Conservation (phyloP, 1,139 yeast species). For the Eremothecium sinecaudum region DNA sequence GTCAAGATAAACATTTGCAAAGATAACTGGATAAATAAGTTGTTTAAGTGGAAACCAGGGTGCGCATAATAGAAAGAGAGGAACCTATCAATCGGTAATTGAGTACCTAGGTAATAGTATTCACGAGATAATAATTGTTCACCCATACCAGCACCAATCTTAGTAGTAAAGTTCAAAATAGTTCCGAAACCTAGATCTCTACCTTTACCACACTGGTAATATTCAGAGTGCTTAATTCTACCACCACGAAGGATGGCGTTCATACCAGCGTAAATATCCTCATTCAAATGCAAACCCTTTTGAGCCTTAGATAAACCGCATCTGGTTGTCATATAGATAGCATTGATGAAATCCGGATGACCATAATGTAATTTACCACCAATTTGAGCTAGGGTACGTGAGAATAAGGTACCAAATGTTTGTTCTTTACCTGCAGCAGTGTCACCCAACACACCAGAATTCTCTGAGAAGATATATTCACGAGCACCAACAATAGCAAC, state of each 20-base stretch:
- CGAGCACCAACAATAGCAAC: constrained; percentile 99
- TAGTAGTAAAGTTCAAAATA: constrained; percentile 94
- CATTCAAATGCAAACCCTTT: constrained; percentile 95
- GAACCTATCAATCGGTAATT: constrained; percentile 93
- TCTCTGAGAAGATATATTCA: constrained; percentile 97
- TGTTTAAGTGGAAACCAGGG: constrained; percentile 98
- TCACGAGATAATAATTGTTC: constrained; percentile 98
- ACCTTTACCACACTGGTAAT: constrained; percentile 99
- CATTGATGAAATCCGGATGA: constrained; percentile 97
- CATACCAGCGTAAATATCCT: constrained; percentile 99
- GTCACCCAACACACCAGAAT: constrained; percentile 98
- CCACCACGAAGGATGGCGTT: constrained; percentile 96
- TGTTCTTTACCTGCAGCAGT: constrained; percentile 99
- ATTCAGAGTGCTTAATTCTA: constrained; percentile 97
- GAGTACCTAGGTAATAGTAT: constrained; percentile 95
- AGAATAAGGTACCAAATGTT: constrained; percentile 96
- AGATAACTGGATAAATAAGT: constrained; percentile 88
- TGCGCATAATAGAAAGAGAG: constrained; percentile 96
- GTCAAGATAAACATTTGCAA: constrained; percentile 89
- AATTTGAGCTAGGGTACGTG: constrained; percentile 94
- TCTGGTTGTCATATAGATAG: constrained; percentile 91
- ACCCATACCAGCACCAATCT: constrained; percentile 99
- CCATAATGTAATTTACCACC: constrained; percentile 99
- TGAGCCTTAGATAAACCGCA: constrained; percentile 99
- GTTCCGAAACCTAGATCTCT: constrained; percentile 99